Conservation (phyloP, 371 early-diverging fungal genomes). For the Rhizopus arrhizus region DNA sequence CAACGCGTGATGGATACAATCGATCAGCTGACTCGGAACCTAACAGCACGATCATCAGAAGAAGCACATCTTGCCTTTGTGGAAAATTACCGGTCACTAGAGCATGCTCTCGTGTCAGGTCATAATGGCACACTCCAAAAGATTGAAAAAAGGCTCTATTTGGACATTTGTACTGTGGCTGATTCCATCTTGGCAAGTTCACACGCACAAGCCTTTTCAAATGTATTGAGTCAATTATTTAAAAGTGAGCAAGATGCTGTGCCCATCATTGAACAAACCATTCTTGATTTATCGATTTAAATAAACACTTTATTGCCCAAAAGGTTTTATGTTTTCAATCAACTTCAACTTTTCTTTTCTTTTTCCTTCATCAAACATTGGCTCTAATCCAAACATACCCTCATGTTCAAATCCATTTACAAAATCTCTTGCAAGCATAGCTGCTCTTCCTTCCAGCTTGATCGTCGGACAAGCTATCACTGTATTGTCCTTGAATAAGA, state of each 20-base stretch:
- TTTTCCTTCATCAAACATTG: background rate
- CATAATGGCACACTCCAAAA: background rate
- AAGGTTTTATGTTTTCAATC: background rate
- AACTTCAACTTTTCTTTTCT: background rate
- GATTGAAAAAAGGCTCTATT: constrained; percentile 16
- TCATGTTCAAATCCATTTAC: constrained; percentile 69
- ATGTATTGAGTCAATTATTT: constrained; percentile 18
- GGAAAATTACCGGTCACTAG: constrained; percentile 9
- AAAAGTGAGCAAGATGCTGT: constrained; percentile 25
- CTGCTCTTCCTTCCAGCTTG: constrained; percentile 66
- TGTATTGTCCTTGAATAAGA: constrained; percentile 49
- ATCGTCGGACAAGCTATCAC: constrained; percentile 44
- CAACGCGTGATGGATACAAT: background rate
- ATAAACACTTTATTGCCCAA: background rate
- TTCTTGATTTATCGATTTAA: constrained; percentile 20
- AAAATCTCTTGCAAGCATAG: constrained; percentile 68
- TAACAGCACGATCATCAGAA: constrained; percentile 7
- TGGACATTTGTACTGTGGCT: constrained; percentile 21
- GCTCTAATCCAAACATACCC: constrained; percentile 10
- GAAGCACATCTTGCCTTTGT: constrained; percentile 22
- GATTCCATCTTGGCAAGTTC: constrained; percentile 22
- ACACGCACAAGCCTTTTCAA: constrained; percentile 20
- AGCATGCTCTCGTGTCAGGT: constrained; percentile 14
- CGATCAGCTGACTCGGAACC: background rate
- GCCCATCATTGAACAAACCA: constrained; percentile 11